Conservation (phyloP, 352 stramenopile genomes). For the Elongisporangium prolatum region DNA sequence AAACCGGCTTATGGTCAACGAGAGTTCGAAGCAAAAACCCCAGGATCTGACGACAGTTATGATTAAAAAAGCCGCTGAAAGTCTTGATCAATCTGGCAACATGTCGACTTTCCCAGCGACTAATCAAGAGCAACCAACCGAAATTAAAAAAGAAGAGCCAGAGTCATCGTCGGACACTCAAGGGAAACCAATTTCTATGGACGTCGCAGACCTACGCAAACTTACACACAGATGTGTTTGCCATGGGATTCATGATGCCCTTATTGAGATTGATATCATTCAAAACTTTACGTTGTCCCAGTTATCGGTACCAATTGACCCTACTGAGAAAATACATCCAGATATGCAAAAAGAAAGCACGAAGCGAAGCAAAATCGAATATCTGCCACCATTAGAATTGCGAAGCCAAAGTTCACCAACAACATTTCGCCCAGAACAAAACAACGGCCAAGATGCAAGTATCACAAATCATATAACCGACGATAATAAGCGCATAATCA, state of each 20-base stretch:
- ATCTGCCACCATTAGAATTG: not conserved
- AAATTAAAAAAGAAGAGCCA: not conserved
- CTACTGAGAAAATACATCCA: not conserved
- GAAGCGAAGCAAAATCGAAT: not conserved
- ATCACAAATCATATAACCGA: too few relatives aligned
- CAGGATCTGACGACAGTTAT: not conserved
- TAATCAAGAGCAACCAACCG: not conserved
- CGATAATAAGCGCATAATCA: too few relatives aligned
- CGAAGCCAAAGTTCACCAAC: not conserved
- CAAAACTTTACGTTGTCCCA: conserved; percentile 6
- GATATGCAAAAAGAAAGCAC: not conserved
- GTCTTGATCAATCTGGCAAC: not conserved
- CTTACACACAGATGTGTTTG: conserved; percentile 2
- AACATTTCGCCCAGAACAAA: not conserved
- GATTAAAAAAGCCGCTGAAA: not conserved
- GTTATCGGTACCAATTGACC: not conserved
- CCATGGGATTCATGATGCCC: conserved; percentile 4
- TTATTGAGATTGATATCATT: conserved; percentile 11
- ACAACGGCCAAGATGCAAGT: not conserved
- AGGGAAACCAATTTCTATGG: not conserved
- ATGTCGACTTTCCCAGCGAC: not conserved
- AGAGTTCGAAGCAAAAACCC: not conserved
- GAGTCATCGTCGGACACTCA: not conserved
- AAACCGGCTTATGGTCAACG: too few relatives aligned
- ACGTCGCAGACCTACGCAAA: conserved; percentile 4